A percentile compares a stretch with the other conserved stretches of the same genome.
phyloP scores from a whole-genome alignment of 176 grass and related monocot genomes.

The Musa itinerans region DNA sequence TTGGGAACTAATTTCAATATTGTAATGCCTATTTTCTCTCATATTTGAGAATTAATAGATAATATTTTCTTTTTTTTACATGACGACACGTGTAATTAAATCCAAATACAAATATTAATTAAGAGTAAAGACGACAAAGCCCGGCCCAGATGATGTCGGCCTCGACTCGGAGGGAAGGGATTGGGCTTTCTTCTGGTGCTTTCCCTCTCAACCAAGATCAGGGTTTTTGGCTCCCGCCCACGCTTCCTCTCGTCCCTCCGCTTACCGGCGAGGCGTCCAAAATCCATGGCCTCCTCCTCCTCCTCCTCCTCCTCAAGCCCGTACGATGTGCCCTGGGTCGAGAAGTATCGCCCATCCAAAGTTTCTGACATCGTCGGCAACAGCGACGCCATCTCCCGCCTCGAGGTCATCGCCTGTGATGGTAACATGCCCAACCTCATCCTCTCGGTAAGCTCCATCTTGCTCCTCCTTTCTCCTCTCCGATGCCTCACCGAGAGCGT shows the following conservation, averaged over 20 bases:
- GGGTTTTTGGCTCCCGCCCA: neutral
- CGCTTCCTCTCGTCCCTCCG: neutral
- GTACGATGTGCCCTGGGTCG: constrained; percentile 87
- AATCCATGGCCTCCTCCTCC: constrained; percentile 15
- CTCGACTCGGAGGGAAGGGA: too few species aligned
- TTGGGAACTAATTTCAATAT: too few species aligned
- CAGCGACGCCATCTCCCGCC: constrained; percentile 70
- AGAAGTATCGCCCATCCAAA: constrained; percentile 84
- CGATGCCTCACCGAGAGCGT: neutral
- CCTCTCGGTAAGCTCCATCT: constrained; percentile 53
- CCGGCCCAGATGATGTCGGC: too few species aligned
- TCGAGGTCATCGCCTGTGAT: constrained; percentile 78
- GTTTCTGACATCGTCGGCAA: constrained; percentile 84
- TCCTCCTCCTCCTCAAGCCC: constrained; percentile 29
- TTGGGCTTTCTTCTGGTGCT: neutral
- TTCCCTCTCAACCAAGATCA: neutral
- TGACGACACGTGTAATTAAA: too few species aligned
- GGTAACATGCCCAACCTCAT: constrained; percentile 98
- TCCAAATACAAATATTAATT: too few species aligned
- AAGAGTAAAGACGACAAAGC: too few species aligned
- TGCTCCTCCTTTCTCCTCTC: neutral
- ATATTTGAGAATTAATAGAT: too few species aligned
- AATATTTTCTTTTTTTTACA: too few species aligned
- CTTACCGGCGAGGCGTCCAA: neutral
- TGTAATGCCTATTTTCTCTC: too few species aligned